Evolutionary conservation across 306 rosid genomes (phyloP).

Genomic region (Cotoneaster glaucophyllus): DNA sequence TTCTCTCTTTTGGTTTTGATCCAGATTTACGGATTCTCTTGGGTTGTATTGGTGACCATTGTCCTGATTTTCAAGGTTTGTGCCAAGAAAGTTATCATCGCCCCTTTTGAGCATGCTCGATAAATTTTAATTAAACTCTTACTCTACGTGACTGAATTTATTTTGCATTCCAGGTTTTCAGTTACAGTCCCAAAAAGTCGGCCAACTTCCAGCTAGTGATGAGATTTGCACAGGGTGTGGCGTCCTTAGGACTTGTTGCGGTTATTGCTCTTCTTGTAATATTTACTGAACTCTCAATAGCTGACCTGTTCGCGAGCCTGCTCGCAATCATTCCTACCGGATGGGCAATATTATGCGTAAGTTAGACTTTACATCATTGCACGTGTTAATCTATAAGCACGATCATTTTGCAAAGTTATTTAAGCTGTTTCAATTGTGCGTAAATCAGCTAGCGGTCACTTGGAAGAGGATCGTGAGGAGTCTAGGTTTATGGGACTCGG

Average conservation of each 20-base stretch:
- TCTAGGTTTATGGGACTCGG: constrained; percentile 87
- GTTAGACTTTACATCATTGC: constrained; percentile 15
- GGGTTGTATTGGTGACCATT: constrained; percentile 68
- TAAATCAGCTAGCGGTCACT: constrained; percentile 69
- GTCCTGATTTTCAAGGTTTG: constrained; percentile 86
- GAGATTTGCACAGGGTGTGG: constrained; percentile 78
- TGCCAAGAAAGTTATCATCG: constrained; percentile 8
- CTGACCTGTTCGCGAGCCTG: constrained; percentile 79
- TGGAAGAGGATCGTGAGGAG: constrained; percentile 61
- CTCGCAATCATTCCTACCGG: constrained; percentile 87
- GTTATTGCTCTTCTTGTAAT: constrained; percentile 60
- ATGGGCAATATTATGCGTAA: constrained; percentile 87
- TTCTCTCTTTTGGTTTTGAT: constrained; percentile 10
- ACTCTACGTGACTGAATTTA: constrained; percentile 1
- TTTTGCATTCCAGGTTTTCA: constrained; percentile 54
- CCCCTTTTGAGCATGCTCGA: neutral
- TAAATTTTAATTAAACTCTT: neutral
- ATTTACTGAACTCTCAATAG: constrained; percentile 54
- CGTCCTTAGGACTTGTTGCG: constrained; percentile 55
- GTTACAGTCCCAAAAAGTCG: constrained; percentile 75
- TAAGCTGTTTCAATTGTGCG: constrained; percentile 1
- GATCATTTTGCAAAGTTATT: neutral
- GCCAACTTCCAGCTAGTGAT: constrained; percentile 59
- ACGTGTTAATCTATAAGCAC: neutral
- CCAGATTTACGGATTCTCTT: constrained; percentile 88